Conservation (phyloP, 257 asterid species). For the Solanum acaule region DNA sequence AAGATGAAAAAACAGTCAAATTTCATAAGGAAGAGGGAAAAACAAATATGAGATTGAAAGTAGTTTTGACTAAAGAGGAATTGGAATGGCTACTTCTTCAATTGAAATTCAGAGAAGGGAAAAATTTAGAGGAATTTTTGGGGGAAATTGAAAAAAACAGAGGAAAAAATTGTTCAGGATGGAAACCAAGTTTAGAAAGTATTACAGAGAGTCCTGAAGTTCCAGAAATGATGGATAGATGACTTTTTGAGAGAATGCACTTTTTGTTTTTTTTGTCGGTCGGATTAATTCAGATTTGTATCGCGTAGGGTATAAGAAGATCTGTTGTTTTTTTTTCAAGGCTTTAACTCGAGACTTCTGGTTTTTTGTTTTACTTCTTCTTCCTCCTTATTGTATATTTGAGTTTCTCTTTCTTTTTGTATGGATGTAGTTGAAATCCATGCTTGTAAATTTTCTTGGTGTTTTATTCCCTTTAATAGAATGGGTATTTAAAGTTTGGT, state of each 20-base stretch:
- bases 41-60: slow-evolving; percentile 35
- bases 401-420: not conserved
- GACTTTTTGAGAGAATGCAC: not conserved
- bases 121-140: slow-evolving; percentile 43
- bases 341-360: not conserved
- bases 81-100: slow-evolving; percentile 43
- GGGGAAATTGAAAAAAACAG: slow-evolving; percentile 48
- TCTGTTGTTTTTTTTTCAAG: not conserved
- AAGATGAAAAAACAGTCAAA: not conserved
- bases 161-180: slow-evolving; percentile 2
- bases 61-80: slow-evolving; percentile 60
- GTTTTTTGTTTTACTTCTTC: not conserved
- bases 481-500: not conserved
- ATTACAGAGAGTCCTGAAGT: slow-evolving; percentile 50
- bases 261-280: not conserved
- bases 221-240: slow-evolving; percentile 26
- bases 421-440: not conserved
- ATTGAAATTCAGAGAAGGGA: slow-evolving; percentile 29
- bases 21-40: not conserved
- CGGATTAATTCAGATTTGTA: not conserved
- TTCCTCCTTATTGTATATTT: not conserved
- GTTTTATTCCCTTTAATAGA: not conserved
- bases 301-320: not conserved
- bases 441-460: not conserved
- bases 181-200: slow-evolving; percentile 76